These are phyloP conservation scores for Tylopilus vinaceipallidus DNA, from an alignment of 768 basidiomycete genomes.

Conservation along the genomic window DNA sequence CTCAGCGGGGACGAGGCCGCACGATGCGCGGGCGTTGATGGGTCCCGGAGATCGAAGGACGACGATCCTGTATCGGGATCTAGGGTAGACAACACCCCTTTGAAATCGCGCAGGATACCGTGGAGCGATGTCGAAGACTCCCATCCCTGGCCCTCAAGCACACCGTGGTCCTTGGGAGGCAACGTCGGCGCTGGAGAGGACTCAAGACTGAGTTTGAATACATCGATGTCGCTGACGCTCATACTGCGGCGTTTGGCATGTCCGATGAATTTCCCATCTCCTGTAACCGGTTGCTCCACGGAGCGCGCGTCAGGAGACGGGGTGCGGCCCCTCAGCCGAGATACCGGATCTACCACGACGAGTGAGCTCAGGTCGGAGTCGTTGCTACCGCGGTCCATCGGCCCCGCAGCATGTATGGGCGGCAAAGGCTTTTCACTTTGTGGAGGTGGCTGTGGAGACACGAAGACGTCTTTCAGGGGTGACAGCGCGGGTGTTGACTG, in stretches of 20 bases:
- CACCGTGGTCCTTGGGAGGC: slow-evolving; percentile 28
- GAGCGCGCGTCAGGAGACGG: slow-evolving; percentile 32
- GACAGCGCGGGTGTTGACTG: slow-evolving; percentile 40
- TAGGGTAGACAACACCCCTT: slow-evolving; percentile 66
- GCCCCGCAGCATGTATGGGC: slow-evolving; percentile 45
- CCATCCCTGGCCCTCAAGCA: slow-evolving; percentile 35
- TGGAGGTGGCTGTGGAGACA: slow-evolving; percentile 30
- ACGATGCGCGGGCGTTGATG: slow-evolving; percentile 55
- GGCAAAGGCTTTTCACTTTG: slow-evolving; percentile 64
- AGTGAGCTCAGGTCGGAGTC: slow-evolving; percentile 55
- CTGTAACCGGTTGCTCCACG: slow-evolving; percentile 23
- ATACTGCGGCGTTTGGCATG: slow-evolving; percentile 62
- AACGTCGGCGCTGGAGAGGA: slow-evolving; percentile 38
- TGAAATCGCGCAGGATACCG: slow-evolving; percentile 71
- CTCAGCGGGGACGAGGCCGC: slow-evolving; percentile 35
- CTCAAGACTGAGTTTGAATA: slow-evolving; percentile 43
- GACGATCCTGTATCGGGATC: slow-evolving; percentile 52
- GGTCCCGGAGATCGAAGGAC: slow-evolving; percentile 63
- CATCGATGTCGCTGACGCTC: slow-evolving; percentile 68
- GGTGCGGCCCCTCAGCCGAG: slow-evolving; percentile 36
- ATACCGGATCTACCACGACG: slow-evolving; percentile 52
- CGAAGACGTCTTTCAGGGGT: slow-evolving; percentile 53
- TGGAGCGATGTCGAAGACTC: slow-evolving; percentile 45
- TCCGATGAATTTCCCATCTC: slow-evolving; percentile 29
- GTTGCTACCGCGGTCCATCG: slow-evolving; percentile 35